Conservation (phyloP, 2,329 filamentous ascomycete genomes). For the Claviceps pazoutovae region DNA sequence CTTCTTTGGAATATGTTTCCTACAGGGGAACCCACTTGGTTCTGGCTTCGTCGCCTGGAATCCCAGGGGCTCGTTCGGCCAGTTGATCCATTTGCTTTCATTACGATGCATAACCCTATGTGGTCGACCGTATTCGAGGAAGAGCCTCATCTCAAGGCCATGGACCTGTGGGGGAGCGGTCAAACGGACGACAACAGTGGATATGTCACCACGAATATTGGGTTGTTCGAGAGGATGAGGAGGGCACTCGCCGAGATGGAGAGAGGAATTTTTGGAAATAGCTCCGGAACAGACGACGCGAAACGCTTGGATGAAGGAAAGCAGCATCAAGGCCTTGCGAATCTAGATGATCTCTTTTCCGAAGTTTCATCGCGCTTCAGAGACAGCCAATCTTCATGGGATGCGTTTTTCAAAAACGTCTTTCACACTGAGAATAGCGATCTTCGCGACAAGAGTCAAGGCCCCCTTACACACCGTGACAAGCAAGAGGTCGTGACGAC, state of each 20-base stretch:
- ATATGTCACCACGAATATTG: neutral
- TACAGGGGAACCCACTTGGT: conserved; percentile 24
- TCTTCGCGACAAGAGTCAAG: conserved; percentile 4
- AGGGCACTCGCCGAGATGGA: conserved; percentile 4
- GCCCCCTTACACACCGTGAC: conserved; percentile 9
- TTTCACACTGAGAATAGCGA: conserved; percentile 9
- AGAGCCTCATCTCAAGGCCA: conserved; percentile 14
- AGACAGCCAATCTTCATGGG: conserved; percentile 25
- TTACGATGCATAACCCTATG: conserved; percentile 8
- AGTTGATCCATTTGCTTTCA: conserved; percentile 11
- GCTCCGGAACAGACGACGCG: neutral
- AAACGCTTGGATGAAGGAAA: neutral
- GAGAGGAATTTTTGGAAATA: conserved; percentile 3
- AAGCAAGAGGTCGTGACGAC: conserved; percentile 20
- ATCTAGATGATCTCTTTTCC: conserved; percentile 29
- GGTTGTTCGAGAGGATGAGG: conserved; percentile 7
- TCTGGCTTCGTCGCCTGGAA: conserved; percentile 27
- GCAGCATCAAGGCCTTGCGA: conserved; percentile 13
- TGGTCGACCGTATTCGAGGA: conserved; percentile 19
- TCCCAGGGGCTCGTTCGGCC: conserved; percentile 24
- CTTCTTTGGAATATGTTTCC: conserved; percentile 26
- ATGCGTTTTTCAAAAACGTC: conserved; percentile 24
- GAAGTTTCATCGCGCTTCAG: conserved; percentile 23
- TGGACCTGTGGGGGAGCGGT: conserved; percentile 15
- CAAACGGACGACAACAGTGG: conserved; percentile 3